phyloP scores from a whole-genome alignment of 2,329 filamentous ascomycete genomes.

The Fusarium euwallaceae region DNA sequence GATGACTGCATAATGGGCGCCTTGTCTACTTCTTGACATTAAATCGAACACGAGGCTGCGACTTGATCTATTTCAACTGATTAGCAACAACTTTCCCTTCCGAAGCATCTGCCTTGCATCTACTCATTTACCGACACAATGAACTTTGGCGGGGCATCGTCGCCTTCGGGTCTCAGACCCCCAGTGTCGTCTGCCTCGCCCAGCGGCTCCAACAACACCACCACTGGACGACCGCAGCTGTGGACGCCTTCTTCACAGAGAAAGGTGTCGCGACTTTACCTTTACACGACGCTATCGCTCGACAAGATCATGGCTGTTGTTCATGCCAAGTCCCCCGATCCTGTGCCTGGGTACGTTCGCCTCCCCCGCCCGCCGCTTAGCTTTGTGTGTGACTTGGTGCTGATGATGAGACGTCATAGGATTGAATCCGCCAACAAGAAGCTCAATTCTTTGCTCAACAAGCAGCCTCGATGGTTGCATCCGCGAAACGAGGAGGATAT shows the following conservation, averaged over 20 bases:
- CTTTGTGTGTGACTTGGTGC: constrained; percentile 2
- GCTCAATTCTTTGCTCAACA: constrained; percentile 67
- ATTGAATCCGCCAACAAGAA: constrained; percentile 72
- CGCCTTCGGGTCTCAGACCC: constrained; percentile 33
- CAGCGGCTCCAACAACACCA: constrained; percentile 48
- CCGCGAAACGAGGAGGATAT: constrained; percentile 66
- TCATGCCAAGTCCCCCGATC: constrained; percentile 56
- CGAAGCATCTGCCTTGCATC: constrained; percentile 10
- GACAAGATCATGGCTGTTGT: constrained; percentile 64
- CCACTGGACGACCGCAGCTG: constrained; percentile 66
- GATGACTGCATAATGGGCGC: constrained; percentile 30
- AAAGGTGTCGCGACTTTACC: constrained; percentile 67
- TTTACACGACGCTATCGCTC: constrained; percentile 67
- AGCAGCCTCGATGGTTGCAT: constrained; percentile 70
- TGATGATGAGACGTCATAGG: constrained; percentile 48
- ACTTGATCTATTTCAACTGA: constrained; percentile 9
- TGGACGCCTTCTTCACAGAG: constrained; percentile 67
- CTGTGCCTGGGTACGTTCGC: constrained; percentile 61
- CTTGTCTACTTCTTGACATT: constrained; percentile 20
- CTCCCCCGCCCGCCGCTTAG: not conserved
- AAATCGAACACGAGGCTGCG: constrained; percentile 27
- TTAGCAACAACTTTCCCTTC: not conserved
- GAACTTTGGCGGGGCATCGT: constrained; percentile 33
- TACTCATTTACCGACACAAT: constrained; percentile 10
- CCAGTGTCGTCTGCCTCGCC: constrained; percentile 45